Conservation (phyloP, 2,329 filamentous ascomycete species). For the Davidsoniella virescens region DNA sequence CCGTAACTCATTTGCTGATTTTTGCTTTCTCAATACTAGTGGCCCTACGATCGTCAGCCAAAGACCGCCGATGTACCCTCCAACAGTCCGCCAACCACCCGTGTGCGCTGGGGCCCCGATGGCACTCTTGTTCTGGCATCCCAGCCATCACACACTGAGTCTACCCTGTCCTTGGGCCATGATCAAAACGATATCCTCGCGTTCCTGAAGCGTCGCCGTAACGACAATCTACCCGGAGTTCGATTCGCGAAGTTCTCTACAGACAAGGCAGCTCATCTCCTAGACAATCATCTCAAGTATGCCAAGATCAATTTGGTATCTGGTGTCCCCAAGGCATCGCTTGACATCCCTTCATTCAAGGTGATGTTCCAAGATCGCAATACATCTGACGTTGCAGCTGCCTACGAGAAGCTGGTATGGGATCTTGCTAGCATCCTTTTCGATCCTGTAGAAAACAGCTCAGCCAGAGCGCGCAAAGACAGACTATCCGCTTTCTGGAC, state of each 20-base stretch:
- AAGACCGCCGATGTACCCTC: slow-evolving; percentile 36
- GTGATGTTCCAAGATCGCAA: slow-evolving; percentile 27
- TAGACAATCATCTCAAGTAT: slow-evolving; percentile 37
- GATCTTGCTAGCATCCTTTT: slow-evolving; percentile 75
- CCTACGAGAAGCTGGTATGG: slow-evolving; percentile 67
- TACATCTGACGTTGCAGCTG: slow-evolving; percentile 27
- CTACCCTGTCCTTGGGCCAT: background rate
- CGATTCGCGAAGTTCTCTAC: slow-evolving; percentile 47
- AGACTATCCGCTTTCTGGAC: slow-evolving; percentile 53
- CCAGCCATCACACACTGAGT: slow-evolving; percentile 15
- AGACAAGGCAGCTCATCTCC: slow-evolving; percentile 37
- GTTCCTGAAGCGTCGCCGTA: slow-evolving; percentile 38
- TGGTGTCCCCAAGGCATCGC: slow-evolving; percentile 42
- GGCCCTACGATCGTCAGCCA: slow-evolving; percentile 67
- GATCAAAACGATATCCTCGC: slow-evolving; percentile 20
- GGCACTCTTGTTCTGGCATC: slow-evolving; percentile 51
- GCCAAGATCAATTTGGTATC: slow-evolving; percentile 37
- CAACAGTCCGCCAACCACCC: slow-evolving; percentile 25
- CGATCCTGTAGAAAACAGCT: slow-evolving; percentile 35
- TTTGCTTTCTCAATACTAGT: slow-evolving; percentile 40
- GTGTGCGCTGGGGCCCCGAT: slow-evolving; percentile 63
- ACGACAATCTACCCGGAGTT: slow-evolving; percentile 47
- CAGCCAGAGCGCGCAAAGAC: slow-evolving; percentile 33
- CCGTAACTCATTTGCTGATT: slow-evolving; percentile 12
- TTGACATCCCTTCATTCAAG: slow-evolving; percentile 24